phyloP scores from a whole-genome alignment of 345 rosid genomes.

The Eucalyptus marginata region DNA sequence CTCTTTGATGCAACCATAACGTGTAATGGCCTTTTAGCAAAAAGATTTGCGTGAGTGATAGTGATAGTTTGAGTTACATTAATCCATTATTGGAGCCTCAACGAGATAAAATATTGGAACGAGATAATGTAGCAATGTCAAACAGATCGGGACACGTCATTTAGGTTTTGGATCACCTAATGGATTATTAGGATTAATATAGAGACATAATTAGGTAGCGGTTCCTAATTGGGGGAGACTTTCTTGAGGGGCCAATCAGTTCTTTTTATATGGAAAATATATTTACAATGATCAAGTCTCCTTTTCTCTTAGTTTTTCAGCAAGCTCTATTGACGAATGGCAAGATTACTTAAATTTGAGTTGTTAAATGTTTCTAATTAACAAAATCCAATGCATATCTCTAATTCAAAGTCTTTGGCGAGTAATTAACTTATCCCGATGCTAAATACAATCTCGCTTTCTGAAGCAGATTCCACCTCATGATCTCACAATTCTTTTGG shows the following conservation, averaged over 20 bases:
- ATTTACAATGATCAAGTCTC: no score
- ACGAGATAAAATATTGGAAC: no score
- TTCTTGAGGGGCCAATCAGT: background rate
- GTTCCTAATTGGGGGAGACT: background rate
- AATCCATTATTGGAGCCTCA: no score
- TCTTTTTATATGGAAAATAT: background rate
- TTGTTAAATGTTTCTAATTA: no score
- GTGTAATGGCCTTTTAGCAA: background rate
- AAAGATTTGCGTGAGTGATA: background rate
- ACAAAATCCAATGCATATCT: background rate
- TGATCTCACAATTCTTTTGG: background rate
- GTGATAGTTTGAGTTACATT: background rate
- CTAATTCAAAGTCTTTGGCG: background rate
- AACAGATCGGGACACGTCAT: fast-evolving
- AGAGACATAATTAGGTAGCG: background rate
- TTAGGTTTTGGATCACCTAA: background rate
- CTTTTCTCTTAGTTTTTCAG: background rate
- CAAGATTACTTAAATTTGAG: background rate
- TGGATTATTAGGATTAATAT: background rate
- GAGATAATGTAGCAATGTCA: no score
- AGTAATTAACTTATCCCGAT: background rate
- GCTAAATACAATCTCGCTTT: background rate
- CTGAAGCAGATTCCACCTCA: background rate
- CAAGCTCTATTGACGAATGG: background rate
- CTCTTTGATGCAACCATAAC: background rate